Evolutionary conservation across 2,329 filamentous ascomycete genomes (phyloP).

Genomic region (Fusarium algeriense): DNA sequence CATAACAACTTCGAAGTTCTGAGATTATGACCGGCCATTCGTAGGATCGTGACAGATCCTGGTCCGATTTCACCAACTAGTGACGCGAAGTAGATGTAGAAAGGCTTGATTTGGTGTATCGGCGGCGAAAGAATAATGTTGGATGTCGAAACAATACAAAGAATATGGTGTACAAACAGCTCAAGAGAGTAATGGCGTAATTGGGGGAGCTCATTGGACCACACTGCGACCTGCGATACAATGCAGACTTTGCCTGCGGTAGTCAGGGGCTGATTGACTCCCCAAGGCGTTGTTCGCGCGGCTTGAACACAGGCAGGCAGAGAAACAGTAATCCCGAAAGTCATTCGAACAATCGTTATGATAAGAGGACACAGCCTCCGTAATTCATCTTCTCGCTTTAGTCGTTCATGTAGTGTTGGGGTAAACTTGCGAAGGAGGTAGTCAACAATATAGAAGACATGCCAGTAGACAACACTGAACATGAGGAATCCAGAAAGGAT

Average conservation of each 20-base stretch:
- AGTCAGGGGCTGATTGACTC: conserved; percentile 35
- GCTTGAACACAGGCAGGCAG: conserved; percentile 39
- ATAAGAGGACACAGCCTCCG: conserved; percentile 37
- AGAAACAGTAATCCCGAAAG: conserved; percentile 48
- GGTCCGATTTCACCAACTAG: conserved; percentile 43
- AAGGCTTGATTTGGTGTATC: conserved; percentile 44
- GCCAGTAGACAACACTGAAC: conserved; percentile 40
- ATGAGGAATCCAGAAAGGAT: conserved; percentile 38
- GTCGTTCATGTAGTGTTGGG: conserved; percentile 28
- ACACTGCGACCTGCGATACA: conserved; percentile 42
- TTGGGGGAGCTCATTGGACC: conserved; percentile 40
- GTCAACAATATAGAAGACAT: conserved; percentile 22
- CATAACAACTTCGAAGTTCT: conserved; percentile 34
- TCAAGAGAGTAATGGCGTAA: conserved; percentile 32
- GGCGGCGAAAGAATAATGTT: conserved; percentile 41
- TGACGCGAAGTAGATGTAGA: conserved; percentile 45
- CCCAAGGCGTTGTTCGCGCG: conserved; percentile 38
- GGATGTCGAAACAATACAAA: conserved; percentile 39
- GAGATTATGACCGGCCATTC: conserved; percentile 28
- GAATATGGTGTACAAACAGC: conserved; percentile 44
- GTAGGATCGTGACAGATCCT: conserved; percentile 36
- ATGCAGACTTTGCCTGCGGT: conserved; percentile 41
- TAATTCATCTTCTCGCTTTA: conserved; percentile 21
- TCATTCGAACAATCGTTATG: conserved; percentile 30
- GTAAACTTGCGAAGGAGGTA: conserved; percentile 17